phyloP scores from a whole-genome alignment of 805 yeast species.

The Komagataella pseudopastoris region DNA sequence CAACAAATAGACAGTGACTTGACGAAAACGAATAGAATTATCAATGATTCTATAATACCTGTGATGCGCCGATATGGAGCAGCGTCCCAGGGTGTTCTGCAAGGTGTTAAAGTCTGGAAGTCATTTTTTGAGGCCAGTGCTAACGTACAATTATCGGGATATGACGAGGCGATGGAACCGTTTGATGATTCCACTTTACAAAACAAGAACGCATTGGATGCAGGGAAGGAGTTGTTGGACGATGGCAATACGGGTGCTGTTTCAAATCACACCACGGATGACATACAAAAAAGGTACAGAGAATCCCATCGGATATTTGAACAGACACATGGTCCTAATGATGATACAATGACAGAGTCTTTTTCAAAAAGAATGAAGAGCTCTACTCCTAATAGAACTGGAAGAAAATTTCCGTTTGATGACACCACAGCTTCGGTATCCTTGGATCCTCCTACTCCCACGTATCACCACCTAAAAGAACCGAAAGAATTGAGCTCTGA shows the following conservation, averaged over 20 bases:
- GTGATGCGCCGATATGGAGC: slow-evolving; percentile 44
- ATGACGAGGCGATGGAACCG: slow-evolving; percentile 2
- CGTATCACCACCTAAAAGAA: slow-evolving; percentile 4
- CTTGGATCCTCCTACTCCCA: slow-evolving; percentile 2
- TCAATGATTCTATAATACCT: slow-evolving; percentile 59
- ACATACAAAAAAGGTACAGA: slow-evolving; percentile 8
- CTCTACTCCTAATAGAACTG: slow-evolving; percentile 11
- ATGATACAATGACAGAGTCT: slow-evolving; percentile 8
- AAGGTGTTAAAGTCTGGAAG: slow-evolving; percentile 62
- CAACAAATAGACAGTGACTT: slow-evolving; percentile 73
- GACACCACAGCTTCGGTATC: slow-evolving; percentile 1
- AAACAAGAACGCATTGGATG: background rate
- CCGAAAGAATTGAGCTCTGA: background rate
- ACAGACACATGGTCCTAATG: slow-evolving; percentile 4
- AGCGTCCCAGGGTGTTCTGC: slow-evolving; percentile 49
- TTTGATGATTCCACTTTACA: background rate
- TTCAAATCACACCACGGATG: slow-evolving; percentile 4
- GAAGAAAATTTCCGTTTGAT: slow-evolving; percentile 1
- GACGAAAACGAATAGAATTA: slow-evolving; percentile 49
- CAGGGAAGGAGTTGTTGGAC: background rate
- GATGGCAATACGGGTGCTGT: slow-evolving; percentile 18
- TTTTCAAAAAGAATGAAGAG: slow-evolving; percentile 1
- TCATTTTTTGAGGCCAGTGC: slow-evolving; percentile 67
- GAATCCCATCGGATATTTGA: slow-evolving; percentile 5
- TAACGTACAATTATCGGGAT: slow-evolving; percentile 18